Evolutionary conservation across 2,329 filamentous ascomycete genomes (phyloP).

Genomic region (Amauroascus niger): DNA sequence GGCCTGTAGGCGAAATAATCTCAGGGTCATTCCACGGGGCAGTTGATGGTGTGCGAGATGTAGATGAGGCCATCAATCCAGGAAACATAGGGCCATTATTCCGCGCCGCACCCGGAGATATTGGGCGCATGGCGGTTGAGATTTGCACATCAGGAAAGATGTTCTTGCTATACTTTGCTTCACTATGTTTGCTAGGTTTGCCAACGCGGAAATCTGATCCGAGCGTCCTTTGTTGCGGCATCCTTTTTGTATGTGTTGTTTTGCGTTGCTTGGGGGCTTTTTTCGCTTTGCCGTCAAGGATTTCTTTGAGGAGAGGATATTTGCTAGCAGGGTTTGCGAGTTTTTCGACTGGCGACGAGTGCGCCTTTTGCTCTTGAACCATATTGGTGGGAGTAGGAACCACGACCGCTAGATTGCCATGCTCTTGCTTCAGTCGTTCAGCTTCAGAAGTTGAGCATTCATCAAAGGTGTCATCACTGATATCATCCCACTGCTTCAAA

Average conservation of each 20-base stretch:
- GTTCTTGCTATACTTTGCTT: constrained; percentile 21
- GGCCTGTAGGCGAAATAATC: constrained; percentile 17
- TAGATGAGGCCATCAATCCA: not conserved
- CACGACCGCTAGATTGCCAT: constrained; percentile 36
- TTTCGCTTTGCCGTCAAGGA: constrained; percentile 19
- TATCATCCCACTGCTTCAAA: constrained; percentile 49
- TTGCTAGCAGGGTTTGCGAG: constrained; percentile 20
- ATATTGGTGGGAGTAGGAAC: constrained; percentile 26
- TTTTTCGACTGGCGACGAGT: not conserved
- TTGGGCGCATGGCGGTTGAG: constrained; percentile 29
- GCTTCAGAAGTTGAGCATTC: constrained; percentile 28
- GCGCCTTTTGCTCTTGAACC: constrained; percentile 23
- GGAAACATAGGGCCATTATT: constrained; percentile 32
- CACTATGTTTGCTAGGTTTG: constrained; percentile 17
- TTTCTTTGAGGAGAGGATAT: constrained; percentile 17
- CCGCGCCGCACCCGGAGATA: constrained; percentile 28
- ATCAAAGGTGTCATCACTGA: constrained; percentile 19
- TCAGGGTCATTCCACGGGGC: constrained; percentile 13
- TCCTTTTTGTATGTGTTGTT: constrained; percentile 5
- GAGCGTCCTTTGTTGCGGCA: constrained; percentile 8
- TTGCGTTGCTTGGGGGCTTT: constrained; percentile 13
- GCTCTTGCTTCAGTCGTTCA: constrained; percentile 34
- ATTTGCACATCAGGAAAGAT: constrained; percentile 20
- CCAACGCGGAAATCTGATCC: constrained; percentile 11
- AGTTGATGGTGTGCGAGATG: not conserved